Percentiles rank a stretch among this genome's conserved stretches.
These are phyloP conservation scores for Leccinellum luteum DNA, from an alignment of 768 basidiomycete genomes.

Conservation along the genomic window DNA sequence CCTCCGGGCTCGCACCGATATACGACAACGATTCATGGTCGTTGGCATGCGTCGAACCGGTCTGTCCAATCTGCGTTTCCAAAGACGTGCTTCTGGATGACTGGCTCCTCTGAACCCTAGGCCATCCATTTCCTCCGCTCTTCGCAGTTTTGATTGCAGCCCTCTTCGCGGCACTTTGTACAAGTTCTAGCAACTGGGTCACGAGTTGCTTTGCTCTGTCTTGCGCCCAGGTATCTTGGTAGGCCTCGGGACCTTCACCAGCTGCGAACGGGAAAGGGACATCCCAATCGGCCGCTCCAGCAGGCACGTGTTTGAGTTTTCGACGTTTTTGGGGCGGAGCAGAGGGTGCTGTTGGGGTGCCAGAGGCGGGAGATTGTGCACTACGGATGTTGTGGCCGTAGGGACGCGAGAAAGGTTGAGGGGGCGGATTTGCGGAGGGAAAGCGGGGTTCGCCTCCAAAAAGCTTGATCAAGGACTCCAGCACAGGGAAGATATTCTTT, in stretches of 20 bases:
- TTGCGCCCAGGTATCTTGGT: conserved; percentile 61
- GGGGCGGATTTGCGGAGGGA: conserved; percentile 3
- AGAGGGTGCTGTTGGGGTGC: background rate
- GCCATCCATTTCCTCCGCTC: conserved; percentile 17
- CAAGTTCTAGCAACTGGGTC: conserved; percentile 55
- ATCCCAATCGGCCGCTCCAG: conserved; percentile 81
- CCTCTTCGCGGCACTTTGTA: conserved; percentile 59
- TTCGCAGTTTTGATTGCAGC: conserved; percentile 50
- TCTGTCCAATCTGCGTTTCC: conserved; percentile 8
- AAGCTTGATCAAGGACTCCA: conserved; percentile 60
- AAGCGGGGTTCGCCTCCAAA: conserved; percentile 38
- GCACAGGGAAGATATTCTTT: conserved; percentile 63
- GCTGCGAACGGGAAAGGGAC: conserved; percentile 72
- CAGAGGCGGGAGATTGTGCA: background rate
- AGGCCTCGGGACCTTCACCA: conserved; percentile 71
- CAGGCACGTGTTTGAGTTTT: conserved; percentile 65
- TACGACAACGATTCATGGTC: background rate
- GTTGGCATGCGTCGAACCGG: background rate
- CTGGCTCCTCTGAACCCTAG: conserved; percentile 34
- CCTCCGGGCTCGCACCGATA: background rate
- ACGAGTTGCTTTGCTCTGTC: conserved; percentile 63
- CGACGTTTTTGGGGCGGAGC: conserved; percentile 51
- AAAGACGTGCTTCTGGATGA: conserved; percentile 30
- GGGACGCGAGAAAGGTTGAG: conserved; percentile 18
- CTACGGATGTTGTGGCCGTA: conserved; percentile 14